Conservation (phyloP, 2,329 filamentous ascomycete genomes). For the Ceratocystis variospora region DNA sequence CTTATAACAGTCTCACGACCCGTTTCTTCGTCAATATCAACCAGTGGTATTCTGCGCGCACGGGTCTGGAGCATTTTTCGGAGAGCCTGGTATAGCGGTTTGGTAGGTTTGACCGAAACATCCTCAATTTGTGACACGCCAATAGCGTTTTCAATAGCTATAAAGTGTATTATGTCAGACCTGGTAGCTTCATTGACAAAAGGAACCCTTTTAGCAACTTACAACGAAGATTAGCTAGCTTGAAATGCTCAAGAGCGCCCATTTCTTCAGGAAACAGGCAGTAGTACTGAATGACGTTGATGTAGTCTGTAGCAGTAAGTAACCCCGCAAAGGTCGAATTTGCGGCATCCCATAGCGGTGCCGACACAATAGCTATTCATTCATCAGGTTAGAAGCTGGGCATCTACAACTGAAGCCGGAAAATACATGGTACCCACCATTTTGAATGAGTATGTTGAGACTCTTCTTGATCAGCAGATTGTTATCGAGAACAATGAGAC, state of each 20-base stretch:
- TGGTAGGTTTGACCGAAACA: slow-evolving; percentile 83
- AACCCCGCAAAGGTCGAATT: slow-evolving; percentile 87
- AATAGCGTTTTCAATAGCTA: slow-evolving; percentile 91
- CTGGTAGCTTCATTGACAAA: background rate
- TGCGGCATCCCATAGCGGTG: slow-evolving; percentile 90
- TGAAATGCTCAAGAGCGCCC: slow-evolving; percentile 82
- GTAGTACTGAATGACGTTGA: slow-evolving; percentile 98
- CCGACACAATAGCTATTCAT: slow-evolving; percentile 76
- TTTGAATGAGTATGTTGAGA: slow-evolving; percentile 86
- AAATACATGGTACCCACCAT: slow-evolving; percentile 43
- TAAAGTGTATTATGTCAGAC: background rate
- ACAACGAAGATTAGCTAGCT: slow-evolving; percentile 84
- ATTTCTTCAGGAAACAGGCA: slow-evolving; percentile 91
- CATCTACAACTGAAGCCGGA: background rate
- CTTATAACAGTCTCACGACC: slow-evolving; percentile 84
- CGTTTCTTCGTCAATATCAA: slow-evolving; percentile 90
- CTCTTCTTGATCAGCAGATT: slow-evolving; percentile 94
- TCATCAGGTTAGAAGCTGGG: background rate
- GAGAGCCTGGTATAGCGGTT: slow-evolving; percentile 87
- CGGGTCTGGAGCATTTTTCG: slow-evolving; percentile 87
- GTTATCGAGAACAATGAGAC: slow-evolving; percentile 90
- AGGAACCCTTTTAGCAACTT: slow-evolving; percentile 24
- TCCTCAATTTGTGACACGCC: slow-evolving; percentile 85
- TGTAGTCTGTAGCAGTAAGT: slow-evolving; percentile 90
- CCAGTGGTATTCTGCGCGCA: slow-evolving; percentile 81